These are phyloP conservation scores for Podochytrium sp. DNA, from an alignment of 192 early-diverging fungal genomes.

Conservation along the genomic window DNA sequence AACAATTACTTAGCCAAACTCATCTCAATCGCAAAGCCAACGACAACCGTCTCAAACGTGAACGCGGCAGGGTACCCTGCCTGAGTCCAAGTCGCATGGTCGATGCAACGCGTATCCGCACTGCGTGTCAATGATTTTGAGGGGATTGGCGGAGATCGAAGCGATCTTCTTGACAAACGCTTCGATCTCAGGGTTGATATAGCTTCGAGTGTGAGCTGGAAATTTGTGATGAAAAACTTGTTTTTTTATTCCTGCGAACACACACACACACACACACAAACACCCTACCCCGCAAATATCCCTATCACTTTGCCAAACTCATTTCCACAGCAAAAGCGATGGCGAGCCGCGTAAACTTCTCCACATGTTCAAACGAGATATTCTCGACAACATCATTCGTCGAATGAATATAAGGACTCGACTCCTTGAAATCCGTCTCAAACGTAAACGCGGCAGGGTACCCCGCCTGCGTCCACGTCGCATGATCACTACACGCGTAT, in stretches of 20 bases:
- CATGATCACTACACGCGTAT: constrained; percentile 85
- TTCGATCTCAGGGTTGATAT: constrained; percentile 61
- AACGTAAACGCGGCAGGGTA: constrained; percentile 83
- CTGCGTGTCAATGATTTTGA: constrained; percentile 68
- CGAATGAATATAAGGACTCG: constrained; percentile 70
- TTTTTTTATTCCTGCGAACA: too few species aligned
- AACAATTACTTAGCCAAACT: constrained; percentile 26
- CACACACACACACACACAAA: too few species aligned
- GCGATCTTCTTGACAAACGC: constrained; percentile 59
- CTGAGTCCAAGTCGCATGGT: constrained; percentile 91
- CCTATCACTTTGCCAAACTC: constrained; percentile 28
- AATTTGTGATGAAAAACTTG: too few species aligned
- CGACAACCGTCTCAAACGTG: constrained; percentile 63
- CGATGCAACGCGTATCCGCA: constrained; percentile 88
- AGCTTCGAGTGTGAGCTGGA: too few species aligned
- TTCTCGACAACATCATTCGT: constrained; percentile 74
- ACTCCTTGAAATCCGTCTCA: constrained; percentile 48
- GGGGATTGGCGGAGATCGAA: constrained; percentile 58
- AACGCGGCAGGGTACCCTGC: constrained; percentile 82
- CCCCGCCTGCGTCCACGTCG: constrained; percentile 83
- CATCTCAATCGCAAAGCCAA: constrained; percentile 84
- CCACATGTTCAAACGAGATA: constrained; percentile 86
- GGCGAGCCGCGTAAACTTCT: constrained; percentile 82
- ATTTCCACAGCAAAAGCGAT: constrained; percentile 86
- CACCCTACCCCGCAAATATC: too few species aligned